phyloP scores from a whole-genome alignment of 257 asterid genomes.

The Anisodus tanguticus region DNA sequence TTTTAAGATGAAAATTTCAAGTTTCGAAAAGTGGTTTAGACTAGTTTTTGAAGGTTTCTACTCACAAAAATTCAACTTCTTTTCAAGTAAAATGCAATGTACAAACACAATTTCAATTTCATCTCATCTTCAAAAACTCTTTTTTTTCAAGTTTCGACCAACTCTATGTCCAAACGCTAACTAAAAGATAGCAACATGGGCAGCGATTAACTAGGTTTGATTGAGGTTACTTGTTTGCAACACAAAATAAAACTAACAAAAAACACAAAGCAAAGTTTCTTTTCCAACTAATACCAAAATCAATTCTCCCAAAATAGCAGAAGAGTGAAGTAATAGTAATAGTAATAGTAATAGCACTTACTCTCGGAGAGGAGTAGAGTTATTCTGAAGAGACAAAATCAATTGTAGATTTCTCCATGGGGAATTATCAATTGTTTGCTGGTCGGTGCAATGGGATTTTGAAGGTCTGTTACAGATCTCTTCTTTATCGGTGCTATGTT shows the following conservation, averaged over 20 bases:
- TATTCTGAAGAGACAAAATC: slow-evolving; percentile 62
- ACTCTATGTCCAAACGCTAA: too few species aligned
- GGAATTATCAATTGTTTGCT: slow-evolving; percentile 31
- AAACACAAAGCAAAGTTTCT: neutral
- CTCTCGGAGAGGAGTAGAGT: slow-evolving; percentile 48
- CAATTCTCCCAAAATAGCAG: neutral
- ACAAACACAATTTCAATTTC: too few species aligned
- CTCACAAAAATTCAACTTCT: too few species aligned
- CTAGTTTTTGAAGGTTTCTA: too few species aligned
- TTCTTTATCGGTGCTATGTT: slow-evolving; percentile 38
- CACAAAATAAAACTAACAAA: neutral
- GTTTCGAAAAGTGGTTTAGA: too few species aligned
- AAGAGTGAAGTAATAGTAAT: neutral
- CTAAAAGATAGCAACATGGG: neutral
- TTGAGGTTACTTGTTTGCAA: neutral
- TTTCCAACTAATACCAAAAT: neutral
- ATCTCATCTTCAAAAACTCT: too few species aligned
- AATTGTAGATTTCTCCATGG: slow-evolving; percentile 78
- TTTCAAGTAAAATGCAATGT: too few species aligned
- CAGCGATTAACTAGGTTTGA: neutral
- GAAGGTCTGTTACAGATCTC: slow-evolving; percentile 24
- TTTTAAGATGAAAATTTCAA: too few species aligned
- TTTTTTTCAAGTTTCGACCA: too few species aligned
- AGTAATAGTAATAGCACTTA: slow-evolving; percentile 26
- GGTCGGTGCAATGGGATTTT: slow-evolving; percentile 44